phyloP scores from a whole-genome alignment of 2,329 filamentous ascomycete species.

The Thielaviopsis euricoi region DNA sequence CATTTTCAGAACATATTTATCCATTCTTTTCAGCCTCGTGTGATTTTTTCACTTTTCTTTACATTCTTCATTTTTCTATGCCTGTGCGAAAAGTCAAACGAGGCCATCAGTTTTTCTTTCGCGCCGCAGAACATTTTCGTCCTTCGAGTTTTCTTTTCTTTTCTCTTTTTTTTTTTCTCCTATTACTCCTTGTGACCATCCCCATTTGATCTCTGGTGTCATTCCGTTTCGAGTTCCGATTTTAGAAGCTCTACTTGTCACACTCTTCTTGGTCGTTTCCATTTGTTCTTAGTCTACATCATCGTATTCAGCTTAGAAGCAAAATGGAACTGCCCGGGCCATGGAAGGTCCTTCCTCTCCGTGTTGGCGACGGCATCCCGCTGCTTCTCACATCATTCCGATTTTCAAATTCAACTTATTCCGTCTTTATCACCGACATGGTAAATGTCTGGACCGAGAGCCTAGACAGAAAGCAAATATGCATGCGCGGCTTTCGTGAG shows the following conservation, averaged over 20 bases:
- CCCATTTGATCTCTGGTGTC: too few relatives aligned
- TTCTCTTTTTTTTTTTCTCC: too few relatives aligned
- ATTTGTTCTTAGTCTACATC: neutral
- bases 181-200: too few relatives aligned
- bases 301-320: neutral
- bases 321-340: constrained; percentile 19
- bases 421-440: constrained; percentile 52
- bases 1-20: neutral
- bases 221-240: too few relatives aligned
- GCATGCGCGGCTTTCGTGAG: constrained; percentile 42
- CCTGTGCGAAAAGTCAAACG: neutral
- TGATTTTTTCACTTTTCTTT: neutral
- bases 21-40: neutral
- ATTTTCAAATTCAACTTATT: constrained; percentile 42
- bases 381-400: constrained; percentile 45
- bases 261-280: neutral
- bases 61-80: neutral
- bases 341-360: constrained; percentile 33
- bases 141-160: too few relatives aligned
- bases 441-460: constrained; percentile 57
- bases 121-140: too few relatives aligned
- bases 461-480: constrained; percentile 44
- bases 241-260: neutral
- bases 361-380: constrained; percentile 29
- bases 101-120: neutral